A percentile compares a stretch with the other conserved stretches of the same genome.
These are phyloP conservation scores for Populus deltoides DNA, from an alignment of 345 rosid genomes.

Conservation along the genomic window DNA sequence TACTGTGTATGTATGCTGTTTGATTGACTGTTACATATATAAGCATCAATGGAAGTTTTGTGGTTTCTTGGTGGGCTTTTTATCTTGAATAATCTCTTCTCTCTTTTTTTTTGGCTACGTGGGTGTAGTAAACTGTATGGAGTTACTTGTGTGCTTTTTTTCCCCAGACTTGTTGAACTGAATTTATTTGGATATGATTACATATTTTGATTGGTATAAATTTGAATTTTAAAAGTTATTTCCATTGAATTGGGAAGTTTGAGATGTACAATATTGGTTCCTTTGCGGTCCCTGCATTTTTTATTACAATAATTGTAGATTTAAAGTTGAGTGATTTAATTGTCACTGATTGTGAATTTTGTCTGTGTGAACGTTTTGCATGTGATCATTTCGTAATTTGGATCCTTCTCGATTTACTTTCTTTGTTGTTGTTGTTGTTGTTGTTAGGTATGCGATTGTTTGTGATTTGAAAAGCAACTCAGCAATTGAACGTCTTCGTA, in stretches of 20 bases:
- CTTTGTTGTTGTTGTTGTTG: background rate
- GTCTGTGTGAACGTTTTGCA: no score
- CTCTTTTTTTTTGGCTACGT: no score
- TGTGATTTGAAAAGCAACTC: constrained; percentile 69
- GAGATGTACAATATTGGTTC: background rate
- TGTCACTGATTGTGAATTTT: background rate
- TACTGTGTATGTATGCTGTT: constrained; percentile 48
- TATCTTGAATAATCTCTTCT: no score
- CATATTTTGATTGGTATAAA: background rate
- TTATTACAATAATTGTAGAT: background rate
- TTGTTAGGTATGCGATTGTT: constrained; percentile 63
- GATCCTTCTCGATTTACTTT: background rate
- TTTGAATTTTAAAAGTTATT: background rate
- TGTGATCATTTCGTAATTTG: background rate
- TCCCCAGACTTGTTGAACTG: background rate
- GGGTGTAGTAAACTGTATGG: no score
- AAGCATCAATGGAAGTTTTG: no score
- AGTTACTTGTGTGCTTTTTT: background rate
- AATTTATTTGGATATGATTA: background rate
- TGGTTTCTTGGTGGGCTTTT: no score
- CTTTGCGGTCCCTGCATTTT: background rate
- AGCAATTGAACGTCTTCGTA: constrained; percentile 87
- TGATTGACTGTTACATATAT: background rate
- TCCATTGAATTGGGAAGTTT: background rate
- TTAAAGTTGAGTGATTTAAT: background rate